Percentiles rank a stretch among this genome's conserved stretches.
phyloP scores from a whole-genome alignment of 2,329 filamentous ascomycete genomes.

The Arthroderma uncinatum region DNA sequence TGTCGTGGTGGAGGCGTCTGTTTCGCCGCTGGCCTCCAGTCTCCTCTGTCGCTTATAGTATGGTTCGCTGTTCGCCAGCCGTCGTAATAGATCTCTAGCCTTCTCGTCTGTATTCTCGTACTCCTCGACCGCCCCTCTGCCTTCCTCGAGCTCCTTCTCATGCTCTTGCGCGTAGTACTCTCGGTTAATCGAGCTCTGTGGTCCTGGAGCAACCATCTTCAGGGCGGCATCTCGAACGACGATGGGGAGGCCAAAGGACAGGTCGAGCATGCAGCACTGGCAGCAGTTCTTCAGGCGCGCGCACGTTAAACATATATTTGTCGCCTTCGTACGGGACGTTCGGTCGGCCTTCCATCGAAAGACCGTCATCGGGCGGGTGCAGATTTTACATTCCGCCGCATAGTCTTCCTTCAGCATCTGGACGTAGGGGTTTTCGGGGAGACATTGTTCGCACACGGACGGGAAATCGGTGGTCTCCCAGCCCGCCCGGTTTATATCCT shows the following conservation, averaged over 20 bases:
- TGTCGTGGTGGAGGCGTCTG: constrained; percentile 30
- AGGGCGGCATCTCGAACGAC: constrained; percentile 89
- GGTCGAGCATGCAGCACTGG: constrained; percentile 96
- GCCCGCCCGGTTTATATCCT: constrained; percentile 86
- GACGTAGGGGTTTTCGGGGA: constrained; percentile 93
- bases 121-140: constrained; percentile 69
- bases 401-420: constrained; percentile 98
- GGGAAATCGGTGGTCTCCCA: constrained; percentile 65
- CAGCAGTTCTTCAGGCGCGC: constrained; percentile 97
- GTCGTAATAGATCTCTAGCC: constrained; percentile 71
- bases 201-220: constrained; percentile 94
- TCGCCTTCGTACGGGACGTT: constrained; percentile 81
- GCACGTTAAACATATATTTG: constrained; percentile 92
- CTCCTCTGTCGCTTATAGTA: constrained; percentile 83
- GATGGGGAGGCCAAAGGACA: constrained; percentile 90
- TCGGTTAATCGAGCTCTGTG: constrained; percentile 82
- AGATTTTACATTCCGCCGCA: constrained; percentile 76
- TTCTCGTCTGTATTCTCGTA: constrained; percentile 98
- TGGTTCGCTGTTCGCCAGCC: constrained; percentile 82
- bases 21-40: constrained; percentile 47
- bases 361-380: constrained; percentile 88
- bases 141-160: constrained; percentile 89
- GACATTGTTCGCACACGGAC: constrained; percentile 64
- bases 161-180: constrained; percentile 98
- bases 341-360: constrained; percentile 93